These are phyloP conservation scores for Blastocystis sp. DNA, from an alignment of 352 stramenopile species.

Conservation along the genomic window DNA sequence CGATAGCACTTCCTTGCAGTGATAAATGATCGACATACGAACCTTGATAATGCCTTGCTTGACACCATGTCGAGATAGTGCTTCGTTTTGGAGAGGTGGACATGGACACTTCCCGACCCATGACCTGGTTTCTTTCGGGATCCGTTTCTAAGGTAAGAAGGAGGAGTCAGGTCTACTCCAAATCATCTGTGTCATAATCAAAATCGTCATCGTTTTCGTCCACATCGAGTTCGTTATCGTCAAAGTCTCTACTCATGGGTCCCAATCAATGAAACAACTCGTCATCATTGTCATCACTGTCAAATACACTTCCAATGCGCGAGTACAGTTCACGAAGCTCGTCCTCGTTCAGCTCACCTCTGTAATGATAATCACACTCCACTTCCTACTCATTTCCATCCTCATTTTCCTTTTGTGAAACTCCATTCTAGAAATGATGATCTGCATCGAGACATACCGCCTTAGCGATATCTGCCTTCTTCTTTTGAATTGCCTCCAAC, in stretches of 20 bases:
- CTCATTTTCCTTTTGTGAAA: background rate
- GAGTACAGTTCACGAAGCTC: slow-evolving; percentile 24
- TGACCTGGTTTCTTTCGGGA: background rate
- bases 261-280: background rate
- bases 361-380: background rate
- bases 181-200: background rate
- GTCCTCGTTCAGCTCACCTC: background rate
- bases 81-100: background rate
- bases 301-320: slow-evolving; percentile 28
- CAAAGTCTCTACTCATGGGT: background rate
- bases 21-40: background rate
- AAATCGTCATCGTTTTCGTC: slow-evolving; percentile 33
- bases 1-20: slow-evolving; percentile 36
- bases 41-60: slow-evolving; percentile 28
- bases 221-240: background rate
- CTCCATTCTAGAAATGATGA: background rate
- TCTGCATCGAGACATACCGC: background rate
- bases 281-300: slow-evolving; percentile 7
- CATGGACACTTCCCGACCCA: background rate
- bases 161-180: background rate
- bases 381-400: background rate
- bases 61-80: slow-evolving; percentile 1
- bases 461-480: background rate
- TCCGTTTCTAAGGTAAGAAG: background rate
- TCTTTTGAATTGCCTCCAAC: slow-evolving; percentile 55